Evolutionary conservation across 306 rosid species (phyloP).

Genomic region (Begonia loranthoides): DNA sequence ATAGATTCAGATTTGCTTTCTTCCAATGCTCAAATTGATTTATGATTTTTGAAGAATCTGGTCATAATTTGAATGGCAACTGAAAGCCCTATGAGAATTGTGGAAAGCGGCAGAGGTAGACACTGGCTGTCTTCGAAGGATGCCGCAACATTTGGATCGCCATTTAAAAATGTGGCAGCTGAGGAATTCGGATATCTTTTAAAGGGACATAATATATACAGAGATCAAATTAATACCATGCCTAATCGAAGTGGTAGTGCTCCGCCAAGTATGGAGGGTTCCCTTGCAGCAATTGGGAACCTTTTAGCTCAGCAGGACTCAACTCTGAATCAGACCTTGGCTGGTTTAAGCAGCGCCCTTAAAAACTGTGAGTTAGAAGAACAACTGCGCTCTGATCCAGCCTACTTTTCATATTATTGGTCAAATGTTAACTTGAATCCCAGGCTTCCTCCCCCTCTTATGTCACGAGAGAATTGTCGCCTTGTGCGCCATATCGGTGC

Average conservation of each 20-base stretch:
- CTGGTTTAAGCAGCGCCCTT: slow-evolving; percentile 14
- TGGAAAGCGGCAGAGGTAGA: slow-evolving; percentile 27
- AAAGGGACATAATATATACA: slow-evolving; percentile 15
- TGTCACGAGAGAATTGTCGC: slow-evolving; percentile 49
- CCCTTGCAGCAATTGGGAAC: slow-evolving; percentile 31
- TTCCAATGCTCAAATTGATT: no score
- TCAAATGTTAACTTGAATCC: slow-evolving; percentile 60
- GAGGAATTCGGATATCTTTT: slow-evolving; percentile 28
- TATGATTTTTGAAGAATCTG: no score
- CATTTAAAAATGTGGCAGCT: slow-evolving; percentile 16
- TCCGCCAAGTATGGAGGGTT: slow-evolving; percentile 64
- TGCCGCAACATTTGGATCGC: slow-evolving; percentile 24
- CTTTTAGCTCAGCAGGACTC: slow-evolving; percentile 27
- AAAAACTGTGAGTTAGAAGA: slow-evolving; percentile 28
- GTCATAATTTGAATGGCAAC: slow-evolving; percentile 24
- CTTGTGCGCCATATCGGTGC: slow-evolving; percentile 32
- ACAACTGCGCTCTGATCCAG: slow-evolving; percentile 37
- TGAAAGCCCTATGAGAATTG: slow-evolving; percentile 42
- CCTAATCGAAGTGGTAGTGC: slow-evolving; percentile 59
- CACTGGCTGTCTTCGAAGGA: slow-evolving; percentile 35
- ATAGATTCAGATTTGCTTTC: no score
- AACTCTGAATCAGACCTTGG: slow-evolving; percentile 17
- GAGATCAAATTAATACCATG: slow-evolving; percentile 12
- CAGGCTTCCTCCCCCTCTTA: slow-evolving; percentile 47
- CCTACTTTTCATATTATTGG: slow-evolving; percentile 33